phyloP scores from a whole-genome alignment of 108 stramenopile genomes.

The Licmophora abbreviata region DNA sequence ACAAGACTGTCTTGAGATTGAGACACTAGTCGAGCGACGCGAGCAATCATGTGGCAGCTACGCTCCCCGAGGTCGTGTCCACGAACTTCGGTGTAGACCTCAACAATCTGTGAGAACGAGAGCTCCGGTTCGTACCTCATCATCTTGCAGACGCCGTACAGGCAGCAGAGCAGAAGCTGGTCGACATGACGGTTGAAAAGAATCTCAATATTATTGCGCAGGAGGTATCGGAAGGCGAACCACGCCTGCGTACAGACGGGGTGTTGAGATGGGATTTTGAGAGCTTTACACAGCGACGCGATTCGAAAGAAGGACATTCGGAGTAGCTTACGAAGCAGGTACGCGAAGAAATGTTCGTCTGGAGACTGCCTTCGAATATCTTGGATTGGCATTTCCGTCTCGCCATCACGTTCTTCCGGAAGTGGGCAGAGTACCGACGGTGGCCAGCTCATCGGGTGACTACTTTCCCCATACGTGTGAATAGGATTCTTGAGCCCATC shows the following conservation, averaged over 20 bases:
- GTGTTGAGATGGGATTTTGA: slow-evolving; percentile 8
- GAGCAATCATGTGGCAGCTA: slow-evolving; percentile 19
- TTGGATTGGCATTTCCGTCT: too few relatives aligned
- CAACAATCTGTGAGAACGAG: slow-evolving; percentile 25
- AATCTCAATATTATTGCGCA: slow-evolving; percentile 21
- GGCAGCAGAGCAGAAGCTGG: slow-evolving; percentile 25
- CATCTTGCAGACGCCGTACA: slow-evolving; percentile 27
- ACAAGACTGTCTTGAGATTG: background rate
- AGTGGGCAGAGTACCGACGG: slow-evolving; percentile 15
- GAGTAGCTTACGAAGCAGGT: slow-evolving; percentile 20
- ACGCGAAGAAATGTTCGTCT: slow-evolving; percentile 18
- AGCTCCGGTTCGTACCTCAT: slow-evolving; percentile 16
- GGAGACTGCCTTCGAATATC: too few relatives aligned
- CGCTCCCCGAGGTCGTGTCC: slow-evolving; percentile 19
- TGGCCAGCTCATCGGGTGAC: too few relatives aligned
- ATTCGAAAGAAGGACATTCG: slow-evolving; percentile 17
- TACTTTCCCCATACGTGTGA: too few relatives aligned
- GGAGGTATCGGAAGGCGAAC: slow-evolving; percentile 28
- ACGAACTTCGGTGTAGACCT: slow-evolving; percentile 17
- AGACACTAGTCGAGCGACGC: slow-evolving; percentile 12
- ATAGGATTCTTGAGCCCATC: too few relatives aligned
- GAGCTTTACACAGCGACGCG: slow-evolving; percentile 11
- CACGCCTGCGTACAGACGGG: slow-evolving; percentile 20
- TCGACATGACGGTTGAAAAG: slow-evolving; percentile 31
- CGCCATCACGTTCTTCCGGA: slow-evolving; percentile 15